phyloP scores from a whole-genome alignment of 2,329 filamentous ascomycete genomes.

The Claviceps monticola region DNA sequence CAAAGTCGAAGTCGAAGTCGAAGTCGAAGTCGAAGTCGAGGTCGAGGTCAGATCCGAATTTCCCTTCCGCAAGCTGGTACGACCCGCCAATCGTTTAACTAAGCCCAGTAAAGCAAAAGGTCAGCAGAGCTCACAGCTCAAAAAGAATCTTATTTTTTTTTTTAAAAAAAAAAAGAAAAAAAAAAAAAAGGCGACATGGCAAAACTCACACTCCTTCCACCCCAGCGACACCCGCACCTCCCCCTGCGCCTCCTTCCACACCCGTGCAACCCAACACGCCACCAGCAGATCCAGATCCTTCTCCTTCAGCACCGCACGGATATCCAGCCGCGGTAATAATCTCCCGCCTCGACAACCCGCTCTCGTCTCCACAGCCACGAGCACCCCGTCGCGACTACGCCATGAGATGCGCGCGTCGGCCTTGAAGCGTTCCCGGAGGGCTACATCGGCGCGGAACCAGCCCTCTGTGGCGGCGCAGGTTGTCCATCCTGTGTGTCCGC shows the following conservation, averaged over 20 bases:
- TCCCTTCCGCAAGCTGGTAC: too few species aligned
- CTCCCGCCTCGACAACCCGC: slow-evolving; percentile 9
- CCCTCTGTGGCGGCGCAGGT: slow-evolving; percentile 11
- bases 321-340: slow-evolving; percentile 11
- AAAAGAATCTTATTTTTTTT: too few species aligned
- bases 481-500: slow-evolving; percentile 8
- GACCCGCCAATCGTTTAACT: too few species aligned
- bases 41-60: too few species aligned
- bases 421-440: slow-evolving; percentile 10
- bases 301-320: slow-evolving; percentile 11
- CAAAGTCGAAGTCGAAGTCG: too few species aligned
- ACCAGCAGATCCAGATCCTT: slow-evolving; percentile 17
- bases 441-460: slow-evolving; percentile 10
- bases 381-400: slow-evolving; percentile 11
- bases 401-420: slow-evolving; percentile 12
- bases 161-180: too few species aligned
- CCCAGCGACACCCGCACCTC: slow-evolving; percentile 12
- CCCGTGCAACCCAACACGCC: slow-evolving; percentile 15
- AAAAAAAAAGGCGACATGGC: too few species aligned
- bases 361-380: slow-evolving; percentile 14
- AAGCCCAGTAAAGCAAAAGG: too few species aligned
- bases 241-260: slow-evolving; percentile 14
- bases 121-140: too few species aligned
- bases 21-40: too few species aligned
- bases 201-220: slow-evolving; percentile 13